Conservation (phyloP, 495 filamentous ascomycete genomes). For the Aspergillus steynii region DNA sequence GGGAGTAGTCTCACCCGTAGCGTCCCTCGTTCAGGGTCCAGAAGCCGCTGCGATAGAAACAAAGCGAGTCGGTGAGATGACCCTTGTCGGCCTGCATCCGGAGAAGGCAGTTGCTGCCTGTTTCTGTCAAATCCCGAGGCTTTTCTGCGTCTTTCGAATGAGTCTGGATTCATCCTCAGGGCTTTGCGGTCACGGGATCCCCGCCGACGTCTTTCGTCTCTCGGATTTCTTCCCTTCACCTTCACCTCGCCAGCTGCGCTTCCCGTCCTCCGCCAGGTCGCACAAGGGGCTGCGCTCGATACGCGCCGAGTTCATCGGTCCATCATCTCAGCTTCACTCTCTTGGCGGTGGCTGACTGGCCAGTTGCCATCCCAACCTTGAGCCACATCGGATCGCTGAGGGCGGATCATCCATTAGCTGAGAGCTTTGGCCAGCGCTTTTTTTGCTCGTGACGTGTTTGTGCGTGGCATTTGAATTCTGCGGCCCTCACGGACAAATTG, state of each 20-base stretch:
- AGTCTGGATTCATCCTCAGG: neutral
- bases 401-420: conserved; percentile 5
- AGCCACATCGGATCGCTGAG: conserved; percentile 10
- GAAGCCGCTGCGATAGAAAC: neutral
- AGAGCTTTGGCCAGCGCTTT: neutral
- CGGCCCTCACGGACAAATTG: neutral
- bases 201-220: neutral
- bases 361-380: conserved; percentile 4
- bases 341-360: conserved; percentile 2
- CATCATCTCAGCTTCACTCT: neutral
- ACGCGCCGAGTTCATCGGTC: too few relatives aligned
- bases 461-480: neutral
- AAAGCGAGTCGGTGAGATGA: neutral
- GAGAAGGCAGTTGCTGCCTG: neutral
- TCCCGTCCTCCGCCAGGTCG: neutral
- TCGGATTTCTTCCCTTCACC: too few relatives aligned
- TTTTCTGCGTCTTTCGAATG: neutral
- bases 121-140: neutral
- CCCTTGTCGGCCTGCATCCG: too few relatives aligned
- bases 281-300: neutral
- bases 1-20: neutral
- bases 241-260: neutral
- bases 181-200: neutral
- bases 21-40: neutral
- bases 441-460: neutral